Conservation (phyloP, 2,329 filamentous ascomycete genomes). For the Colletotrichum abscissum region DNA sequence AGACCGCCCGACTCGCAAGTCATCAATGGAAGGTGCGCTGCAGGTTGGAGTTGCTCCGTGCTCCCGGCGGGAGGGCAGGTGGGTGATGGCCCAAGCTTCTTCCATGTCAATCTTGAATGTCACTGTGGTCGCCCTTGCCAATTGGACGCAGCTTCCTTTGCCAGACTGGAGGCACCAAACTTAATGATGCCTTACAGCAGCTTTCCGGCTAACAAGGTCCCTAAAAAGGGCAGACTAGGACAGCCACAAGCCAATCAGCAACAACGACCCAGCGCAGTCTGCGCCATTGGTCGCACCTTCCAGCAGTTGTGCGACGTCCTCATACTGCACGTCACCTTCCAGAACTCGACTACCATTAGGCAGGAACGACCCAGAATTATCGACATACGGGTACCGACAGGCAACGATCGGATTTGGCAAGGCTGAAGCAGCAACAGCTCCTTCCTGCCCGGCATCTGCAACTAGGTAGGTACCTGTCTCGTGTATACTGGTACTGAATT, state of each 20-base stretch:
- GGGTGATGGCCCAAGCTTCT: background rate
- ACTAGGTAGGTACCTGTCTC: background rate
- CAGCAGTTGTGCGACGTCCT: background rate
- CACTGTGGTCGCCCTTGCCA: too few species aligned
- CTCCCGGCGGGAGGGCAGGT: too few species aligned
- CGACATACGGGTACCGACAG: background rate
- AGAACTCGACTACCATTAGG: background rate
- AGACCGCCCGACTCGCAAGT: background rate
- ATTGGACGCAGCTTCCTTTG: too few species aligned
- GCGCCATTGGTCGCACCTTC: background rate
- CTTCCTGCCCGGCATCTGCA: background rate
- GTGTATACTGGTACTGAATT: too few species aligned
- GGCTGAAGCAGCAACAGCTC: background rate
- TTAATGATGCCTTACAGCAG: too few species aligned
- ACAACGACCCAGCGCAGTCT: background rate
- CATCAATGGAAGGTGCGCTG: too few species aligned
- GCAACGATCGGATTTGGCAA: constrained; percentile 13
- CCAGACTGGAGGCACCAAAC: too few species aligned
- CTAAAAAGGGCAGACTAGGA: background rate
- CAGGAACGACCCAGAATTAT: background rate
- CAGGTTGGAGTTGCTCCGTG: too few species aligned
- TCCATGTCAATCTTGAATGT: background rate
- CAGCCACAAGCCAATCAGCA: background rate
- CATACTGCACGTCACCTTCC: background rate
- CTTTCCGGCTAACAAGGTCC: background rate